Conservation (phyloP, 768 basidiomycete species). For the Crassisporium funariophilum region DNA sequence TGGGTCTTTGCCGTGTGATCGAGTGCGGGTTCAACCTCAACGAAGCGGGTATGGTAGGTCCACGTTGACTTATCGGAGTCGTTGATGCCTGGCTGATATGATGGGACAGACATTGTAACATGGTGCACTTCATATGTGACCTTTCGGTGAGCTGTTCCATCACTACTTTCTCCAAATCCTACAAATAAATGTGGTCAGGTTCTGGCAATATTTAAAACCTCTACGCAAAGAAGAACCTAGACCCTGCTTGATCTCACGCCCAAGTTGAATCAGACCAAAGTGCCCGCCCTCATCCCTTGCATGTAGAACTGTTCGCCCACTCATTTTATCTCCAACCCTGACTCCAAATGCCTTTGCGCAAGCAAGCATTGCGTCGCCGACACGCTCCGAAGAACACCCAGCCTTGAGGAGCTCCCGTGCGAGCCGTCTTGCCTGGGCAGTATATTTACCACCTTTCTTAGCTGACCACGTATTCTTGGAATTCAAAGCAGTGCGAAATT, state of each 20-base stretch:
- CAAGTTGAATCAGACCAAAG: slow-evolving; percentile 5
- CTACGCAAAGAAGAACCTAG: too few relatives aligned
- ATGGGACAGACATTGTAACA: slow-evolving; percentile 16
- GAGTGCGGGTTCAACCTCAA: slow-evolving; percentile 16
- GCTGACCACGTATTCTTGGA: slow-evolving; percentile 1
- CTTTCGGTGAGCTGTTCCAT: slow-evolving; percentile 29
- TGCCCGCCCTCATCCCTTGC: background rate
- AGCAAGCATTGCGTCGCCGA: slow-evolving; percentile 7
- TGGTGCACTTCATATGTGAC: slow-evolving; percentile 21
- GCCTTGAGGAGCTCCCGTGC: slow-evolving; percentile 9
- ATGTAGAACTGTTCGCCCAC: background rate
- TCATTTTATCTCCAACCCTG: slow-evolving; percentile 10
- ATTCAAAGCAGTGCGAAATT: background rate
- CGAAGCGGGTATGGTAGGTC: slow-evolving; percentile 14
- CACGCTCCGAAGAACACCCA: slow-evolving; percentile 10
- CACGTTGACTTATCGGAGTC: slow-evolving; percentile 21
- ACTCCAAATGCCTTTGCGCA: slow-evolving; percentile 14
- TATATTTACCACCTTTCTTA: slow-evolving; percentile 9
- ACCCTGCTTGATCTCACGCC: too few relatives aligned
- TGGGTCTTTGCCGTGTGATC: slow-evolving; percentile 30
- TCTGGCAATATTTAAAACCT: too few relatives aligned
- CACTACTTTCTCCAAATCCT: slow-evolving; percentile 25
- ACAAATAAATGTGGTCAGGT: too few relatives aligned
- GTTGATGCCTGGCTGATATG: slow-evolving; percentile 14
- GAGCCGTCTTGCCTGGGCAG: slow-evolving; percentile 9